Conservation (phyloP, 352 stramenopile species). For the Peronospora destructor region DNA sequence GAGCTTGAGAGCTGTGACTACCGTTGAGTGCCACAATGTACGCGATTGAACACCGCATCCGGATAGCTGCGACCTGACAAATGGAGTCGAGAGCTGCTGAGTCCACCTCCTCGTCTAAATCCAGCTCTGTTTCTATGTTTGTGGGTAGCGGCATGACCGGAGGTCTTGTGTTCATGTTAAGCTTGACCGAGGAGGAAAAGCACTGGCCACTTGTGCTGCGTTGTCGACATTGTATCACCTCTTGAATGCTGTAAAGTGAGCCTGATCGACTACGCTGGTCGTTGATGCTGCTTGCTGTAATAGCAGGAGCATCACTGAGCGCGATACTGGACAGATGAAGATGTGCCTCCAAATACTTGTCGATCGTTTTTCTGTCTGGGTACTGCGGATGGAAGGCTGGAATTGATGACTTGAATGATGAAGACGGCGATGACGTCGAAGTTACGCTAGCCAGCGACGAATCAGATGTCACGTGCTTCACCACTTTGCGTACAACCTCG, state of each 20-base stretch:
- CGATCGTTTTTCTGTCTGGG: slow-evolving; percentile 36
- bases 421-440: slow-evolving; percentile 9
- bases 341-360: slow-evolving; percentile 49
- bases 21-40: slow-evolving; percentile 38
- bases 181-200: slow-evolving; percentile 6
- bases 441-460: slow-evolving; percentile 17
- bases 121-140: slow-evolving; percentile 24
- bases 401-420: slow-evolving; percentile 15
- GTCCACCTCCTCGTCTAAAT: slow-evolving; percentile 29
- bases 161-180: slow-evolving; percentile 1
- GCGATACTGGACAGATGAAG: slow-evolving; percentile 32
- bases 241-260: slow-evolving; percentile 11
- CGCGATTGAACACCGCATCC: slow-evolving; percentile 38
- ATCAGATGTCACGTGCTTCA: slow-evolving; percentile 37
- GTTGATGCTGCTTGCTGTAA: slow-evolving; percentile 2
- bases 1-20: slow-evolving; percentile 13
- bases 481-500: slow-evolving; percentile 40
- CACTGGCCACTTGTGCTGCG: slow-evolving; percentile 21
- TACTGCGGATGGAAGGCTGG: slow-evolving; percentile 17
- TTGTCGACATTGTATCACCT: slow-evolving; percentile 13
- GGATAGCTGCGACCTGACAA: slow-evolving; percentile 42
- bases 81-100: slow-evolving; percentile 45
- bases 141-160: slow-evolving; percentile 9
- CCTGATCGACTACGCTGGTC: slow-evolving; percentile 3
- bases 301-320: slow-evolving; percentile 2